These are phyloP conservation scores for Colletotrichum sp. DNA, from an alignment of 2,329 filamentous ascomycete genomes.

Conservation along the genomic window DNA sequence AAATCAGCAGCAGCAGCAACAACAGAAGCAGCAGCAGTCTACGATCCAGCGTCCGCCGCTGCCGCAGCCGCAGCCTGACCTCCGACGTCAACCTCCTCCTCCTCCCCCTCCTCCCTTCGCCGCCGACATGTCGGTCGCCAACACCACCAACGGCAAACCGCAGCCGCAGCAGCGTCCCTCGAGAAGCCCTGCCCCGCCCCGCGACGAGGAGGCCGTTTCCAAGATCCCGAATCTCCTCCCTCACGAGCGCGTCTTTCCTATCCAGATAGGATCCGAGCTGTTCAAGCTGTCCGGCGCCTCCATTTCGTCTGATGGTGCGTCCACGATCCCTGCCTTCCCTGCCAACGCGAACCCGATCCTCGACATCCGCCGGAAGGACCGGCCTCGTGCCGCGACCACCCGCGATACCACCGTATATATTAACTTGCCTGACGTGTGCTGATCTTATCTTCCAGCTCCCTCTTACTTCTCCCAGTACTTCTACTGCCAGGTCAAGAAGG, in stretches of 20 bases:
- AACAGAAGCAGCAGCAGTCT: background rate
- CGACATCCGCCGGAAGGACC: background rate
- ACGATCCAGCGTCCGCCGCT: background rate
- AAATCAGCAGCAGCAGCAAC: background rate
- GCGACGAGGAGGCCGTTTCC: slow-evolving; percentile 38
- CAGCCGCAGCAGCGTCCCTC: background rate
- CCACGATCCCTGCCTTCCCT: background rate
- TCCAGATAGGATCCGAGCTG: slow-evolving; percentile 75
- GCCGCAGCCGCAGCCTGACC: background rate
- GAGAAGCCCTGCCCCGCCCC: slow-evolving; percentile 24
- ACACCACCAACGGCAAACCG: background rate
- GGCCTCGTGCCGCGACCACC: background rate
- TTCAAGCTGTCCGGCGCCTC: slow-evolving; percentile 78
- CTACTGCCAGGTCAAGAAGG: slow-evolving; percentile 75
- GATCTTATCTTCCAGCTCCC: slow-evolving; percentile 64
- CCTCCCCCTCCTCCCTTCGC: background rate
- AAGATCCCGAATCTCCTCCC: slow-evolving; percentile 66
- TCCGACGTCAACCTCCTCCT: background rate
- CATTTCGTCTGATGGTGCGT: slow-evolving; percentile 73
- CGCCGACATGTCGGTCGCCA: slow-evolving; percentile 12
- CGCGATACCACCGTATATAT: background rate
- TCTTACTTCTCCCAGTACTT: slow-evolving; percentile 98
- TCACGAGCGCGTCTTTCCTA: slow-evolving; percentile 75
- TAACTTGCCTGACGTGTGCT: background rate
- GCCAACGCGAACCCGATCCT: background rate